Percentiles rank a stretch among this genome's conserved stretches.
Evolutionary conservation across 2,329 filamentous ascomycete species (phyloP).

Genomic region (Colletotrichum filicis): DNA sequence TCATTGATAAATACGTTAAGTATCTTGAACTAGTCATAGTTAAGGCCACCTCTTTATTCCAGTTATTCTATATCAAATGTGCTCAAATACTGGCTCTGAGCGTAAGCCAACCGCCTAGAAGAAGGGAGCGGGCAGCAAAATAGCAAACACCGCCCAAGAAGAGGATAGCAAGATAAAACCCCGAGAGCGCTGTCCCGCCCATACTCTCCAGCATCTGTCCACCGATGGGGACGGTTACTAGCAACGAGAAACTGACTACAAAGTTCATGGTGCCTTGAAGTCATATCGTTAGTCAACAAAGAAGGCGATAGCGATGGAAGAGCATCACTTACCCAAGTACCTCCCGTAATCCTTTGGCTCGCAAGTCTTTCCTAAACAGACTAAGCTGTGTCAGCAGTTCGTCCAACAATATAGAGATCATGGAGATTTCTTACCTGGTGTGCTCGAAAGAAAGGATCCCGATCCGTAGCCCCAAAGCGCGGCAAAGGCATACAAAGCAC

Average conservation of each 20-base stretch:
- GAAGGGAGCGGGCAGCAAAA: slow-evolving; percentile 40
- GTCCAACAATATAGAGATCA: neutral
- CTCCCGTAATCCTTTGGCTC: slow-evolving; percentile 57
- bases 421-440: slow-evolving; percentile 39
- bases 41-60: neutral
- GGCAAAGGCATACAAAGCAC: slow-evolving; percentile 54
- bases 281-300: rapidly evolving
- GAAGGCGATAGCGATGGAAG: rapidly evolving
- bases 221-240: slow-evolving; percentile 57
- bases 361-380: slow-evolving; percentile 59
- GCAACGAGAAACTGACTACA: slow-evolving; percentile 55
- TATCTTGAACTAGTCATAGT: neutral
- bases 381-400: slow-evolving; percentile 35
- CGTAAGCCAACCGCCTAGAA: slow-evolving; percentile 17
- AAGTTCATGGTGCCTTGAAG: slow-evolving; percentile 56
- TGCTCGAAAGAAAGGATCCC: slow-evolving; percentile 56
- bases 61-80: no score
- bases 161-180: slow-evolving; percentile 56
- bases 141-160: slow-evolving; percentile 47
- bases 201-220: slow-evolving; percentile 57
- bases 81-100: slow-evolving; percentile 22
- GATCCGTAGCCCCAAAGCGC: slow-evolving; percentile 61
- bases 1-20: neutral
- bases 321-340: slow-evolving; percentile 44
- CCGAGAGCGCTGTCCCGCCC: slow-evolving; percentile 55